phyloP scores from a whole-genome alignment of 768 basidiomycete species.

The Clitopilus passeckerianus region DNA sequence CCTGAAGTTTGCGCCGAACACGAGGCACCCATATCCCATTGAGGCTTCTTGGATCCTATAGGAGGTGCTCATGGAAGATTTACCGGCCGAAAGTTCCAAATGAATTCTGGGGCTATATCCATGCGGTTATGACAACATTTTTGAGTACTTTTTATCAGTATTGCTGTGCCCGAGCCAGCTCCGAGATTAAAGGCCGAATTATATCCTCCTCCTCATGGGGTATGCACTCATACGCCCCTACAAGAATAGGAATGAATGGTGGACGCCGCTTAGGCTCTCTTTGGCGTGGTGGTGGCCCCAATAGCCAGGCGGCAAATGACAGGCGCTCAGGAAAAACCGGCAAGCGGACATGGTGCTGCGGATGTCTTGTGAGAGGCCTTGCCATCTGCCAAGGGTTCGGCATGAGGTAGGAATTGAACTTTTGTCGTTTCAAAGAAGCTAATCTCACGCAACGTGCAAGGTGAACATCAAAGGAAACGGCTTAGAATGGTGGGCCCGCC shows the following conservation, averaged over 20 bases:
- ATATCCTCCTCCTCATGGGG: too few relatives aligned
- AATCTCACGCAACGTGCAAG: background rate
- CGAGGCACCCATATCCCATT: too few relatives aligned
- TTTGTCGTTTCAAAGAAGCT: background rate
- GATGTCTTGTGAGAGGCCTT: background rate
- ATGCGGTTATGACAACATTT: background rate
- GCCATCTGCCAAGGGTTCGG: background rate
- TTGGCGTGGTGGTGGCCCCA: too few relatives aligned
- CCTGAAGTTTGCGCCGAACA: too few relatives aligned
- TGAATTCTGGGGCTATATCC: background rate
- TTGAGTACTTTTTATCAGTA: background rate
- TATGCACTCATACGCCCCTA: too few relatives aligned
- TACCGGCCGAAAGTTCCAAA: too few relatives aligned
- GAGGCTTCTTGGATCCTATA: too few relatives aligned
- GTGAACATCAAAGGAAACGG: background rate
- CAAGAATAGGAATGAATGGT: too few relatives aligned
- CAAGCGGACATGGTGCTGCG: background rate
- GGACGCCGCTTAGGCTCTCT: too few relatives aligned
- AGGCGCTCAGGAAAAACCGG: too few relatives aligned
- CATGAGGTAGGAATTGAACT: background rate
- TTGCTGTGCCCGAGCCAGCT: background rate
- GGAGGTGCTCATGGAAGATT: too few relatives aligned
- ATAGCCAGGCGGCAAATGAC: too few relatives aligned
- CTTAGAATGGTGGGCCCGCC: background rate
- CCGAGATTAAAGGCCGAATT: background rate